Evolutionary conservation across 768 basidiomycete species (phyloP).

Genomic region (Phaeotremella fagi): DNA sequence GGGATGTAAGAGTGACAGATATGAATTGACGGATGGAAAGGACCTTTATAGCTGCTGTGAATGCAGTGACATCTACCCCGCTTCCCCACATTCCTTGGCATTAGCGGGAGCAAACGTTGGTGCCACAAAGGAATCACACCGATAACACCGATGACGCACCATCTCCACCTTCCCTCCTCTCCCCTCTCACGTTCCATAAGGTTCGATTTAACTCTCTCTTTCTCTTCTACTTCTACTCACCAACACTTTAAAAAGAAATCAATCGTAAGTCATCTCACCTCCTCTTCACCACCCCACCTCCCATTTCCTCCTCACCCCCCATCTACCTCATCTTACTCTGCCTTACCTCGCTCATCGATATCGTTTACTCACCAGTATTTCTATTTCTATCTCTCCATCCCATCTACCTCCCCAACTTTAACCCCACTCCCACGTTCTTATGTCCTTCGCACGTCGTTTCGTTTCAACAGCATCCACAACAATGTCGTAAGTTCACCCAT

Average conservation of each 20-base stretch:
- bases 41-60: neutral
- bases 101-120: too few species aligned
- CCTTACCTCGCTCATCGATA: neutral
- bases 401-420: neutral
- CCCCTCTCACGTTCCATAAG: neutral
- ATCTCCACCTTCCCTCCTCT: too few species aligned
- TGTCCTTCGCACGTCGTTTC: constrained; percentile 44
- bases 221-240: neutral
- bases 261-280: constrained; percentile 13
- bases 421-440: constrained; percentile 8
- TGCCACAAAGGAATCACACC: too few species aligned
- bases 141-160: too few species aligned
- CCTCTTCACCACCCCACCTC: too few species aligned
- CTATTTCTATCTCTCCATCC: neutral
- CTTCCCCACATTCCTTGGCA: too few species aligned
- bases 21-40: neutral
- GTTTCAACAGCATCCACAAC: constrained; percentile 36
- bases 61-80: neutral
- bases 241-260: constrained; percentile 7
- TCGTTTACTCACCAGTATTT: constrained; percentile 29
- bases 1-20: neutral
- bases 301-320: too few species aligned
- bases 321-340: too few species aligned
- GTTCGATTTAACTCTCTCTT: neutral
- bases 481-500: constrained; percentile 37